Base-by-base conservation (phyloP, 108 stramenopile species). In the Stephanodiscus minutulus region DNA sequence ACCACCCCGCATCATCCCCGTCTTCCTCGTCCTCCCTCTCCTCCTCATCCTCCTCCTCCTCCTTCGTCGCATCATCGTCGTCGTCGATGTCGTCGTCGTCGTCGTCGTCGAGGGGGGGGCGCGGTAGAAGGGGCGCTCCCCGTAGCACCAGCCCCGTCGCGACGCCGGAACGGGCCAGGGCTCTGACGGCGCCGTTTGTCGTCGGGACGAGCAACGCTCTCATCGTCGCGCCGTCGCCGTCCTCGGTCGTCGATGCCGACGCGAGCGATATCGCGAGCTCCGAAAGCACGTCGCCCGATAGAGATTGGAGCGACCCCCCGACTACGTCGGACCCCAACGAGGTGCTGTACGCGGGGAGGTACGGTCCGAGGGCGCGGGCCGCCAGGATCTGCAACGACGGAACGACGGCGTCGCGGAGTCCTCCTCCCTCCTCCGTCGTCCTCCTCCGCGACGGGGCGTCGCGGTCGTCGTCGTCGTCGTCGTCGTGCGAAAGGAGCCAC, bases 181-280 rank as follows among this genome's bases (percentile, higher is more conserved):
- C 69, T 35, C 65, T 71, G 2, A 71, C 60, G 18, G 60, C 58
- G 0, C 70, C 77, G 61, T 78, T 64, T 41, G 77, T 65, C 13
- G 50, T 71, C 12, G 64, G 3, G 20, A 37, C 17, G 29, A 17
- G 3, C 55, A 31, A n/a, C 4, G 4, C 69, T 24, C 33, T 39
- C 25, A 27, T 29, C 39, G 12, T 7, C 9, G 17, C n/a, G n/a
- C 39, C 50, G 0, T 54, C 52, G 25, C 62, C 49, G 39, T 60
- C 6, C 9, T 35, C 24, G 27, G 37, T 47, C 39, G 39, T 39
- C 39, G 39, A 4, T 1, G 39, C 3, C 7, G 11, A 8, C 29
- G 76, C 77, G 56, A 78, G 64, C 49, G 77, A 59, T 12, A 71
- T 71, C 5, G 77, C 57, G 17, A 71, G 58, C 9, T 71, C 64